Conservation (phyloP, 345 rosid genomes). For the Populus davidiana region DNA sequence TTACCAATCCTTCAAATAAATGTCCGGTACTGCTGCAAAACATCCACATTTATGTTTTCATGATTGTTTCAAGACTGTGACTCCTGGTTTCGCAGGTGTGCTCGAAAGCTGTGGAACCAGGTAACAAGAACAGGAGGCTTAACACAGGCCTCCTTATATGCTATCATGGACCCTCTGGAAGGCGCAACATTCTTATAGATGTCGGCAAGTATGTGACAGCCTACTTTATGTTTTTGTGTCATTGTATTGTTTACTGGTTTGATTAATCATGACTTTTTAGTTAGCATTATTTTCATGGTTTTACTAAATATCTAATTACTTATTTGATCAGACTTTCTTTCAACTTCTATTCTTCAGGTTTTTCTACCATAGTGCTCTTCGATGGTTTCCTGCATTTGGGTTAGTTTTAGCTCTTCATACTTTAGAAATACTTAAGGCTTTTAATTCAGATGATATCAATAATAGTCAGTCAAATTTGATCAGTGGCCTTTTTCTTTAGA, state of each 20-base stretch:
- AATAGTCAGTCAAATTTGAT: too few relatives aligned
- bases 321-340: neutral
- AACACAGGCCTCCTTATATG: slow-evolving; percentile 80
- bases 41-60: neutral
- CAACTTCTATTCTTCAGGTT: slow-evolving; percentile 49
- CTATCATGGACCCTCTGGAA: slow-evolving; percentile 46
- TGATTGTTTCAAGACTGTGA: slow-evolving; percentile 11
- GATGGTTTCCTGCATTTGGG: slow-evolving; percentile 83
- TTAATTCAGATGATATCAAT: too few relatives aligned
- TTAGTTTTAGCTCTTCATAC: slow-evolving; percentile 35
- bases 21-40: slow-evolving; percentile 53
- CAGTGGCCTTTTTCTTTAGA: neutral
- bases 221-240: neutral
- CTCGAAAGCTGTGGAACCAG: slow-evolving; percentile 67
- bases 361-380: slow-evolving; percentile 90
- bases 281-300: neutral
- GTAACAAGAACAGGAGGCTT: slow-evolving; percentile 69
- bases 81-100: slow-evolving; percentile 55
- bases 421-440: neutral
- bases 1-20: slow-evolving; percentile 68
- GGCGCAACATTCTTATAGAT: slow-evolving; percentile 64
- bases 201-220: slow-evolving; percentile 79
- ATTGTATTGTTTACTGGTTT: neutral
- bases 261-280: neutral
- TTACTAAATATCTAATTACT: neutral